A percentile compares a stretch with the other conserved stretches of the same genome.
phyloP scores from a whole-genome alignment of 2,329 filamentous ascomycete genomes.

The Cordyceps militaris region DNA sequence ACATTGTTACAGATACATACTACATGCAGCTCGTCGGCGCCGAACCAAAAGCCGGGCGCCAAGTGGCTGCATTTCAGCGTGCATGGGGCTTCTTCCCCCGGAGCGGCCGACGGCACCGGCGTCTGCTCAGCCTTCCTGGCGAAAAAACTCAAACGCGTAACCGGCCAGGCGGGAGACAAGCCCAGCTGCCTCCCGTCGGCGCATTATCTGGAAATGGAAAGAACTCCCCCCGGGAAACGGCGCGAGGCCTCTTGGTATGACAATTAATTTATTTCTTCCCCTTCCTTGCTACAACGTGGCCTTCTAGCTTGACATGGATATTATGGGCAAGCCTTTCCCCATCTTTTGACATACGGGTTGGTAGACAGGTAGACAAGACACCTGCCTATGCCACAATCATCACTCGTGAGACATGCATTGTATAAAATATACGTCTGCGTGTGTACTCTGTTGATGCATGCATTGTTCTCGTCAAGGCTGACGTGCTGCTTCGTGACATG shows the following conservation, averaged over 20 bases:
- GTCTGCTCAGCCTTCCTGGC: constrained; percentile 7
- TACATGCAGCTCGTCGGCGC: not conserved
- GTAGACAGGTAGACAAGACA: too few species aligned
- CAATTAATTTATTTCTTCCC: not conserved
- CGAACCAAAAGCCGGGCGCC: not conserved
- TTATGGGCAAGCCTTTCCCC: not conserved
- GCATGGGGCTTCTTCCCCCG: constrained; percentile 4
- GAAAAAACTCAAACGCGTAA: constrained; percentile 1
- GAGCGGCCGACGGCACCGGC: constrained; percentile 8
- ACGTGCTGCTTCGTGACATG: too few species aligned
- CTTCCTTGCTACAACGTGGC: not conserved
- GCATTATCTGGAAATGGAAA: not conserved
- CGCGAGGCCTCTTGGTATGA: not conserved
- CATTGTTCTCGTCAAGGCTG: too few species aligned
- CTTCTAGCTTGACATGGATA: not conserved
- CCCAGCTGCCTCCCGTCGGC: not conserved
- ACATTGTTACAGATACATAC: not conserved
- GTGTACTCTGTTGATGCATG: too few species aligned
- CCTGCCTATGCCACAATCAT: too few species aligned
- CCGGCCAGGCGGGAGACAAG: not conserved
- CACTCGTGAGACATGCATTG: too few species aligned
- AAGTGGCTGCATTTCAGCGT: constrained; percentile 9
- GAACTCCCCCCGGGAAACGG: not conserved
- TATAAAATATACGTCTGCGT: too few species aligned
- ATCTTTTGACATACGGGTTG: too few species aligned